Evolutionary conservation across 495 filamentous ascomycete species (phyloP).

Genomic region (Sphaerosporella brunnea): DNA sequence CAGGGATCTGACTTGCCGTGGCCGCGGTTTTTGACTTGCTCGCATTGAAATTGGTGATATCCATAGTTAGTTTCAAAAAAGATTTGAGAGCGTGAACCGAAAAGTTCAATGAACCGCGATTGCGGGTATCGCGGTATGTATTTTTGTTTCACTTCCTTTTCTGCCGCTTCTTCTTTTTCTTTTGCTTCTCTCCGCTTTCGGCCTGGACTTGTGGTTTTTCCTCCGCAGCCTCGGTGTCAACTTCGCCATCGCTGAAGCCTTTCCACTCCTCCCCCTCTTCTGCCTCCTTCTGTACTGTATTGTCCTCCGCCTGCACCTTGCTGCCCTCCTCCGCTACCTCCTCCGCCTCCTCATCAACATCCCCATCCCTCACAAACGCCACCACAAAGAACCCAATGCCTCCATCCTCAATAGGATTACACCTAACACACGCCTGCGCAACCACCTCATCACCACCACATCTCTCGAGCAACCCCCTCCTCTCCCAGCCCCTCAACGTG

Average conservation of each 20-base stretch:
- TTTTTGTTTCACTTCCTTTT: not conserved
- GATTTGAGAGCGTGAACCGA: too few relatives aligned
- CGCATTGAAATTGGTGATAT: too few relatives aligned
- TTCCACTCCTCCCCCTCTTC: not conserved
- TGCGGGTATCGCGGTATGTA: too few relatives aligned
- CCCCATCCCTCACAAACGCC: conserved; percentile 40
- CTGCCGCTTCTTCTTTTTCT: not conserved
- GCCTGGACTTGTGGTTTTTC: not conserved
- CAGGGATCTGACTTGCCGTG: too few relatives aligned
- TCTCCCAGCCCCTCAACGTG: conserved; percentile 51
- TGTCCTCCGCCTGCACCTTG: too few relatives aligned
- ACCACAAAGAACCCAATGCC: conserved; percentile 63
- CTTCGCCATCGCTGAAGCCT: not conserved
- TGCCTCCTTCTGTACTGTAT: not conserved
- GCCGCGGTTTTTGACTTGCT: too few relatives aligned
- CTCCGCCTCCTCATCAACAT: conserved; percentile 9
- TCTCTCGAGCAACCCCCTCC: conserved; percentile 38
- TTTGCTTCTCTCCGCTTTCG: not conserved
- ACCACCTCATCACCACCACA: conserved; percentile 34
- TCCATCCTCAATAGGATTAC: conserved; percentile 58
- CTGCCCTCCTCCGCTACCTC: too few relatives aligned
- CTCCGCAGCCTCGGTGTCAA: not conserved
- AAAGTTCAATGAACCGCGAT: too few relatives aligned
- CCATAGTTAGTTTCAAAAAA: too few relatives aligned
- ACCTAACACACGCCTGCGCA: conserved; percentile 63